Base-by-base conservation (phyloP, 371 early-diverging fungal genomes). In the Phascolomyces articulosus region DNA sequence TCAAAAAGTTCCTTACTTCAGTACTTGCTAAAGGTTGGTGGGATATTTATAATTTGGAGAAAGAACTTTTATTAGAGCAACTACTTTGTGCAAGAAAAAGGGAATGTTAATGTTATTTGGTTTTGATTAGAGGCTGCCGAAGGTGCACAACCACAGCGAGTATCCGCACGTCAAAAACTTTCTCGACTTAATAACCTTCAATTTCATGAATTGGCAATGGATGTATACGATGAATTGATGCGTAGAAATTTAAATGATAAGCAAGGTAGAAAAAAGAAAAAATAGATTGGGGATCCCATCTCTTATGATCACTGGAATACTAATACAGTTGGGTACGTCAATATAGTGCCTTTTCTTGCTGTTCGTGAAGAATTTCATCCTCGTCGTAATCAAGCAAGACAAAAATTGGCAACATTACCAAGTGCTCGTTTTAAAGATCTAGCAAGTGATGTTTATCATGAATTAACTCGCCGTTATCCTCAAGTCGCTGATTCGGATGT, bases 361-460 rank as follows among this genome's bases (percentile, higher is more conserved):
- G 85, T 93, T 27, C 80, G 90, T 21, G 89, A 89, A 66, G 92
- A 93, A 31, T 97, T 91, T 74, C 96, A 96, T 71, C 96, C 94
- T 13, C 96, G 96, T 77, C 88, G 97, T 53, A 98, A 98, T 80
- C 97, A 97, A 72, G 98, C 97, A 1, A 87, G 98, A 34, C 96
- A 97, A 70, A 98, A 98, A 71, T 85, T 98, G 9, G 95, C 97
- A 15, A 96, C 96, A 1, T 82, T 98, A 4, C 90, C 94, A 10
- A 83, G 74, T 56, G 74, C 87, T 53, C 86, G 96, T 51, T 98
- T 97, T 79, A 91, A 91, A 66, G 96, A 96, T 74, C 81, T 98
- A 24, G 95, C 94, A 0, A 91, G 90, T 64, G 96, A 98, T 75
- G 94, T 98, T 11, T 93, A 91, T 72, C 91, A 85, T 69, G 96